Percentiles rank a stretch among this genome's conserved stretches.
Conservation (phyloP, 129 eudicot species). For the Chrysanthemum seticuspe region DNA sequence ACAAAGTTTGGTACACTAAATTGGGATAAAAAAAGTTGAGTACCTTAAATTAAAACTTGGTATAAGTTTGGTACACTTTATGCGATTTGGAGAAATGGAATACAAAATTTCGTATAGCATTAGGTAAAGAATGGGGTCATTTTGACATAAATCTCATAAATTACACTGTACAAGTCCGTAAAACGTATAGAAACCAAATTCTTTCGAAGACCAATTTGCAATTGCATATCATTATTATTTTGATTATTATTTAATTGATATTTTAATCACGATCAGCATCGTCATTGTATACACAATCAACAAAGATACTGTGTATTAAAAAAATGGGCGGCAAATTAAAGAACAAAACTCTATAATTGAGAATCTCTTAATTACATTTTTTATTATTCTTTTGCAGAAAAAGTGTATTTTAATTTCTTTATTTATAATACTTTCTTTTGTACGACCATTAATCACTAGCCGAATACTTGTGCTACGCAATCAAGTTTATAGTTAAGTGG, state of each 20-base stretch:
- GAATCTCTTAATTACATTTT: conserved; percentile 6
- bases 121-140: neutral
- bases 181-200: conserved; percentile 6
- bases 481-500: no score
- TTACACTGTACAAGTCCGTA: neutral
- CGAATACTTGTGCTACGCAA: neutral
- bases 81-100: neutral
- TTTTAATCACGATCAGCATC: conserved; percentile 7
- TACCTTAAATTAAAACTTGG: no score
- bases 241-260: neutral
- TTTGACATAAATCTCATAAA: neutral
- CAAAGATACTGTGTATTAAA: conserved; percentile 8
- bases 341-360: conserved; percentile 13
- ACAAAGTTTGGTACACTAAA: no score
- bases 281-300: conserved; percentile 26
- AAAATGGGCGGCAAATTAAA: conserved; percentile 17
- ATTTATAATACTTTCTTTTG: neutral
- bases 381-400: neutral
- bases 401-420: neutral
- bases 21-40: no score
- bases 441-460: neutral
- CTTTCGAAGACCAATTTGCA: conserved; percentile 15
- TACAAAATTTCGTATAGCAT: neutral
- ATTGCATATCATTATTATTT: neutral
- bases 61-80: no score